Conservation (phyloP, 2,329 filamentous ascomycete genomes). For the Teratosphaeria nubilosa region DNA sequence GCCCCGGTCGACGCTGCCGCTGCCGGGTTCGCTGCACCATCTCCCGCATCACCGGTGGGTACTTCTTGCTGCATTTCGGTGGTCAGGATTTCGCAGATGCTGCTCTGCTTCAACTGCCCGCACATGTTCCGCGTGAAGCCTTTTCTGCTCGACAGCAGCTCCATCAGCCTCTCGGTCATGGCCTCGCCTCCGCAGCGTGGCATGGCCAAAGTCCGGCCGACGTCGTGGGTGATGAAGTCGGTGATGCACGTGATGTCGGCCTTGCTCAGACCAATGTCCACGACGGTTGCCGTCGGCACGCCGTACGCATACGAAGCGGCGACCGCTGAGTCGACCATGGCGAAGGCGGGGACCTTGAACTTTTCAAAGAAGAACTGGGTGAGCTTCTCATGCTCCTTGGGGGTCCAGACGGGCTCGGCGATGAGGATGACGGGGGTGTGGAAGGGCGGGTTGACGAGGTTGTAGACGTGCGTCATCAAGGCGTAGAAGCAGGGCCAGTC, state of each 20-base stretch:
- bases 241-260: constrained; percentile 85
- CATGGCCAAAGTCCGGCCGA: constrained; percentile 51
- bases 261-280: constrained; percentile 88
- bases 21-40: constrained; percentile 41
- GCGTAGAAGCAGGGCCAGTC: constrained; percentile 92
- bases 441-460: constrained; percentile 78
- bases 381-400: constrained; percentile 75
- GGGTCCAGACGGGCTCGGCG: constrained; percentile 80
- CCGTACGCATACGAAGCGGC: constrained; percentile 77
- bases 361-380: constrained; percentile 96
- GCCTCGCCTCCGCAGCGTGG: constrained; percentile 72
- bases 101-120: constrained; percentile 54
- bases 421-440: constrained; percentile 91
- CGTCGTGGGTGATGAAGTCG: constrained; percentile 67
- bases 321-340: constrained; percentile 77
- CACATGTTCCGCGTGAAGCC: constrained; percentile 53
- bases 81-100: constrained; percentile 52
- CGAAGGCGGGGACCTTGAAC: constrained; percentile 87
- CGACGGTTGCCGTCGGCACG: constrained; percentile 67
- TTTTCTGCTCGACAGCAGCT: constrained; percentile 49
- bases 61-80: constrained; percentile 37
- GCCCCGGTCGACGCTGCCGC: constrained; percentile 47
- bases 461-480: constrained; percentile 84
- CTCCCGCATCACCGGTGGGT: constrained; percentile 37
- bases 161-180: constrained; percentile 64